Evolutionary conservation across 257 asterid species (phyloP).

Genomic region (Coffea canephora): DNA sequence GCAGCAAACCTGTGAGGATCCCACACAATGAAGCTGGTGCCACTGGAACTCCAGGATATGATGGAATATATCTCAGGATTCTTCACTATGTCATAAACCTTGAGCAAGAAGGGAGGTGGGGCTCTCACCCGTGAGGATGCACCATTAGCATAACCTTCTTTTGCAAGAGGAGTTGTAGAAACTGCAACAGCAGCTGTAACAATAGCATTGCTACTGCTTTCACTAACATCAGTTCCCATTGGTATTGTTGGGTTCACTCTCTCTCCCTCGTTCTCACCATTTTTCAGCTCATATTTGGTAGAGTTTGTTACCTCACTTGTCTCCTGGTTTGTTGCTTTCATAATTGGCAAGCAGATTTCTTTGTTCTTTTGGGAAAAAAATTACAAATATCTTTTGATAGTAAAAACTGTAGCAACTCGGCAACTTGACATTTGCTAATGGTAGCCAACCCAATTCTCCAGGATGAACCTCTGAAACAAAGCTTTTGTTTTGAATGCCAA

Average conservation of each 20-base stretch:
- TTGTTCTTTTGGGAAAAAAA: background rate
- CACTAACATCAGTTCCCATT: slow-evolving; percentile 11
- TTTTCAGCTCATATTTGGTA: too few relatives aligned
- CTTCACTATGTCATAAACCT: slow-evolving; percentile 43
- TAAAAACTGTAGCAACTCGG: background rate
- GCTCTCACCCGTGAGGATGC: slow-evolving; percentile 9
- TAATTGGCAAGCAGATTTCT: background rate
- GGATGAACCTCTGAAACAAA: background rate
- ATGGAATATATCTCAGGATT: slow-evolving; percentile 27
- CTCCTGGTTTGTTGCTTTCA: slow-evolving; percentile 19
- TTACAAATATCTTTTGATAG: background rate
- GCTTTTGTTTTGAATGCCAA: background rate
- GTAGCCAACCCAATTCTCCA: background rate
- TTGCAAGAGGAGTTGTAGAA: background rate
- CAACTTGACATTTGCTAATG: background rate
- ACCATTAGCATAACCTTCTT: background rate
- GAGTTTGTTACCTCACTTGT: too few relatives aligned
- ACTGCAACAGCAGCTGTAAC: background rate
- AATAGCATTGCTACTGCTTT: background rate
- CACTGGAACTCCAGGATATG: background rate
- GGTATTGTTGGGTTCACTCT: background rate
- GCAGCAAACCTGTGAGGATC: too few relatives aligned
- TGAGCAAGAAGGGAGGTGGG: slow-evolving; percentile 42
- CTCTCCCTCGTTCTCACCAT: too few relatives aligned
- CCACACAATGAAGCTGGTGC: too few relatives aligned